Evolutionary conservation across 1,284 basidiomycete species (phyloP).

Genomic region (Ganoderma sinense): DNA sequence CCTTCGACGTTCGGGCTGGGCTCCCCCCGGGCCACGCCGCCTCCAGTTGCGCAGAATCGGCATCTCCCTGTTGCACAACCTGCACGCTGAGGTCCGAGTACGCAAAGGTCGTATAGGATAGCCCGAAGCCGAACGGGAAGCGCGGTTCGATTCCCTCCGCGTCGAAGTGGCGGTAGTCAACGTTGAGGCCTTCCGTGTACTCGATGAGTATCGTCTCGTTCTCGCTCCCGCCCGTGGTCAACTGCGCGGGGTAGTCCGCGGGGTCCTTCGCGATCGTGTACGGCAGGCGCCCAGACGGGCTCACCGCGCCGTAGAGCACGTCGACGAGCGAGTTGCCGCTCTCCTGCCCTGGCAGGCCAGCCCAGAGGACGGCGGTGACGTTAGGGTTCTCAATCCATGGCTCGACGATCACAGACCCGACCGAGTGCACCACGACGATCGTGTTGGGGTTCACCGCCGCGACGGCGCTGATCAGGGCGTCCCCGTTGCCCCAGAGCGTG

Average conservation of each 20-base stretch:
- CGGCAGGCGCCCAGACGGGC: slow-evolving; percentile 80
- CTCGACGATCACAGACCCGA: slow-evolving; percentile 78
- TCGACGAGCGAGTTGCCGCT: slow-evolving; percentile 80
- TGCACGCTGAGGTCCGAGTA: slow-evolving; percentile 63
- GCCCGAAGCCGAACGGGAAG: slow-evolving; percentile 84
- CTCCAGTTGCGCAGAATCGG: slow-evolving; percentile 47
- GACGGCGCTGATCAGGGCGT: slow-evolving; percentile 2
- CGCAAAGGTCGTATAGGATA: slow-evolving; percentile 85
- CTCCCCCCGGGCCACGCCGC: slow-evolving; percentile 61
- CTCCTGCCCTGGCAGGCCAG: slow-evolving; percentile 79
- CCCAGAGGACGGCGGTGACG: slow-evolving; percentile 76
- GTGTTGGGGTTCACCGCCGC: slow-evolving; percentile 71
- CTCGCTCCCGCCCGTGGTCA: slow-evolving; percentile 47
- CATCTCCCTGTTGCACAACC: slow-evolving; percentile 43
- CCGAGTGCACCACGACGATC: slow-evolving; percentile 79
- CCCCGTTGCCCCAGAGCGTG: slow-evolving; percentile 51
- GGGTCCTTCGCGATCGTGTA: slow-evolving; percentile 81
- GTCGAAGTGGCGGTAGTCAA: slow-evolving; percentile 85
- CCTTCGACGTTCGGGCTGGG: slow-evolving; percentile 56
- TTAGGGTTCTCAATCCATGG: slow-evolving; percentile 83
- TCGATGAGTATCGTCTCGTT: slow-evolving; percentile 55
- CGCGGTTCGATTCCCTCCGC: slow-evolving; percentile 66
- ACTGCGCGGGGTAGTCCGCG: slow-evolving; percentile 71
- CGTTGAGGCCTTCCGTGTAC: slow-evolving; percentile 74
- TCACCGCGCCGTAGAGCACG: slow-evolving; percentile 76